phyloP scores from a whole-genome alignment of 306 rosid genomes.

The Sesbania bispinosa region DNA sequence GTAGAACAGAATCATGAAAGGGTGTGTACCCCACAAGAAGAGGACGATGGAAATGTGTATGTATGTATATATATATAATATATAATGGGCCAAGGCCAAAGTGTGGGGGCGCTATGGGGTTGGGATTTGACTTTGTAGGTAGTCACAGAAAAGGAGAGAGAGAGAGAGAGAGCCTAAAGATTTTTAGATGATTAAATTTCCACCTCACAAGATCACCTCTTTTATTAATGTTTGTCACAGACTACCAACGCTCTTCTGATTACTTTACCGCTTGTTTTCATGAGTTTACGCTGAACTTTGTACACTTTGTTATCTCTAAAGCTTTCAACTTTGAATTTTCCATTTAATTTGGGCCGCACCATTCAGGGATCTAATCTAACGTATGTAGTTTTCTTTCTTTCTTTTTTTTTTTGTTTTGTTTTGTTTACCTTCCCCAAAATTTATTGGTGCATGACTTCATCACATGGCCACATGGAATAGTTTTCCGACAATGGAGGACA shows the following conservation, averaged over 20 bases:
- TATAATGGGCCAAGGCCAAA: background rate
- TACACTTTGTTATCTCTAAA: conserved; percentile 9
- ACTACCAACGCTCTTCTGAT: conserved; percentile 50
- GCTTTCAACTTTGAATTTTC: conserved; percentile 31
- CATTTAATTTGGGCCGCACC: background rate
- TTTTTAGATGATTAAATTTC: conserved; percentile 23
- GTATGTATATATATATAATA: background rate
- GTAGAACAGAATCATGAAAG: conserved; percentile 27
- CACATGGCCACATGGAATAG: background rate
- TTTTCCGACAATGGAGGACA: background rate
- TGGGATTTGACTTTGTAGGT: conserved; percentile 21
- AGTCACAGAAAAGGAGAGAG: conserved; percentile 32
- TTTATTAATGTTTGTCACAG: conserved; percentile 76
- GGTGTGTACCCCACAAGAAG: conserved; percentile 31
- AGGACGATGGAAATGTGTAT: conserved; percentile 21
- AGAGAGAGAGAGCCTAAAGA: background rate
- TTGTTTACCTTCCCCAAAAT: background rate
- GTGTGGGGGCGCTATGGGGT: conserved; percentile 25
- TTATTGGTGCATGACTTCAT: background rate
- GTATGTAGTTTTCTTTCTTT: too few relatives aligned
- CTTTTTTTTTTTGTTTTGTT: background rate
- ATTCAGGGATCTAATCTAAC: background rate
- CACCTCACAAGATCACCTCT: conserved; percentile 63
- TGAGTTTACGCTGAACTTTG: conserved; percentile 18
- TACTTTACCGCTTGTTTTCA: conserved; percentile 47